phyloP scores from a whole-genome alignment of 306 rosid species.

The Quillaja saponaria region DNA sequence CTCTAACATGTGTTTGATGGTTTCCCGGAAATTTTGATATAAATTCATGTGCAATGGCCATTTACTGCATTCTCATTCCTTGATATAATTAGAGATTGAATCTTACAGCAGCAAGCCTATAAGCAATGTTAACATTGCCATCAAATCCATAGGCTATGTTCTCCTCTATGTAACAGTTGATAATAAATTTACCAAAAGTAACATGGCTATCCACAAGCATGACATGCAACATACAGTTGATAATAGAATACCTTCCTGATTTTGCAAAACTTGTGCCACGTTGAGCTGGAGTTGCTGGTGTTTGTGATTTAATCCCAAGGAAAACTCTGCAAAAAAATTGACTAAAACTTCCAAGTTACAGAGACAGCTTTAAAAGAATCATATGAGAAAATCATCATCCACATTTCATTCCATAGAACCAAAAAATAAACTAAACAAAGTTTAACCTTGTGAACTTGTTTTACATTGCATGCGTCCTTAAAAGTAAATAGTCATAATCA shows the following conservation, averaged over 20 bases:
- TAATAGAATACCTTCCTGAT: not conserved
- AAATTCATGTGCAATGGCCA: slow-evolving; percentile 75
- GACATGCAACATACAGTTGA: too few relatives aligned
- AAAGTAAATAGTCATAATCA: too few relatives aligned
- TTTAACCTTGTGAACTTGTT: too few relatives aligned
- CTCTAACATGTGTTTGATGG: slow-evolving; percentile 65
- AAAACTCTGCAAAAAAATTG: too few relatives aligned
- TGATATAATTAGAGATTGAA: slow-evolving; percentile 24
- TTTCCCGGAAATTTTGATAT: slow-evolving; percentile 62
- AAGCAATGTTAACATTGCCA: slow-evolving; percentile 47
- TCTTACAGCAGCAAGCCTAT: slow-evolving; percentile 72
- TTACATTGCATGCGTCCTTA: too few relatives aligned
- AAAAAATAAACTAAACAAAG: too few relatives aligned
- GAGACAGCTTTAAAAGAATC: slow-evolving; percentile 59
- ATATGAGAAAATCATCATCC: slow-evolving; percentile 47
- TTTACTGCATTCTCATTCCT: slow-evolving; percentile 54
- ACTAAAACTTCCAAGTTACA: too few relatives aligned
- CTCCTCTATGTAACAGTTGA: slow-evolving; percentile 80
- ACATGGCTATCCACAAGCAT: too few relatives aligned
- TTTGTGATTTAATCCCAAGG: not conserved
- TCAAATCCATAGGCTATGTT: slow-evolving; percentile 78
- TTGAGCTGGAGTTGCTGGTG: slow-evolving; percentile 5
- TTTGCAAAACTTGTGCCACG: not conserved
- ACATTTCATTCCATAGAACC: slow-evolving; percentile 49
- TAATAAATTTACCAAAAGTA: too few relatives aligned